Evolutionary conservation across 495 filamentous ascomycete genomes (phyloP).

Genomic region (Mytilinidion resinicola): DNA sequence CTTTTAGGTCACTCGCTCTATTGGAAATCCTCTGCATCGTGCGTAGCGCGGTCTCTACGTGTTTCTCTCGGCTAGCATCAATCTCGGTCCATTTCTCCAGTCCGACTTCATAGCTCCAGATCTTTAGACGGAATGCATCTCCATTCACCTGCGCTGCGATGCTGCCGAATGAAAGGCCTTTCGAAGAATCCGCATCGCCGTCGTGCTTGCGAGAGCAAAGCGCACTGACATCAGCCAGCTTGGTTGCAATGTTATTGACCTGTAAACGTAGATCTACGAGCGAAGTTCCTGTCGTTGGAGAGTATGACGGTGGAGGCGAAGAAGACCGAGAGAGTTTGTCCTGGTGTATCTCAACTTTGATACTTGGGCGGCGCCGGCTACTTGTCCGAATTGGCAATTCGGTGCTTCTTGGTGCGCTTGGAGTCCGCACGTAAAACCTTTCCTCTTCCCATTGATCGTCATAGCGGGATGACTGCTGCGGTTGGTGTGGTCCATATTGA

Average conservation of each 20-base stretch:
- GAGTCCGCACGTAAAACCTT: too few relatives aligned
- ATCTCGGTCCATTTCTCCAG: conserved; percentile 6
- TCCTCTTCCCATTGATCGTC: too few relatives aligned
- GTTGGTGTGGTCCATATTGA: too few relatives aligned
- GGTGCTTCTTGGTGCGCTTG: too few relatives aligned
- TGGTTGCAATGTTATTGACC: background rate
- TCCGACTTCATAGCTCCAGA: conserved; percentile 7
- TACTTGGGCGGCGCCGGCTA: conserved; percentile 8
- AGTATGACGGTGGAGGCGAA: background rate
- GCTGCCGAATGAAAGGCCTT: conserved; percentile 9
- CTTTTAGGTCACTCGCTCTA: background rate
- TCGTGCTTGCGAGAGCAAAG: conserved; percentile 3
- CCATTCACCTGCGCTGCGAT: conserved; percentile 10
- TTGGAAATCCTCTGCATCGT: conserved; percentile 5
- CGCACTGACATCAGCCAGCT: conserved; percentile 1
- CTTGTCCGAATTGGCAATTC: too few relatives aligned
- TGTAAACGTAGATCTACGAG: conserved; percentile 5
- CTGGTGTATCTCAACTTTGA: conserved; percentile 13
- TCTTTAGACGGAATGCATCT: conserved; percentile 7
- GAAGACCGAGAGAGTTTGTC: background rate
- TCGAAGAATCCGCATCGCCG: conserved; percentile 2
- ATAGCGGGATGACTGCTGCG: too few relatives aligned
- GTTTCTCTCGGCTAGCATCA: conserved; percentile 1
- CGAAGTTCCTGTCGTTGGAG: background rate
- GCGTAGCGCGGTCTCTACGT: conserved; percentile 5